A percentile compares a stretch with the other conserved stretches of the same genome.
These are phyloP conservation scores for Yarrowia alimentaria DNA, from an alignment of 805 yeast species.

Conservation along the genomic window DNA sequence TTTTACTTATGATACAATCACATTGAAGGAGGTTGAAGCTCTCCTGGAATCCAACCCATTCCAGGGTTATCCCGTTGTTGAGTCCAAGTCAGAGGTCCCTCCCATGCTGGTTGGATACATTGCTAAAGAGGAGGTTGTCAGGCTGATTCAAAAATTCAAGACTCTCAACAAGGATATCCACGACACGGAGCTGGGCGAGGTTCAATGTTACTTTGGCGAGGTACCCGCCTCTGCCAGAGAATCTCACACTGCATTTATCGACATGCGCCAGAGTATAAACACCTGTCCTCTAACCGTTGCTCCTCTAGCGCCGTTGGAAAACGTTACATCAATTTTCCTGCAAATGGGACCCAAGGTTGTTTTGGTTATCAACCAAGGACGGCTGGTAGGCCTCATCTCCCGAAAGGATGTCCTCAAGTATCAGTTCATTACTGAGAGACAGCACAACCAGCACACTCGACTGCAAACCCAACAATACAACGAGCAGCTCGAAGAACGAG, in stretches of 20 bases:
- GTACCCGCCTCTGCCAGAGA: constrained; percentile 14
- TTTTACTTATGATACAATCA: constrained; percentile 31
- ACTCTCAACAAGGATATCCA: constrained; percentile 8
- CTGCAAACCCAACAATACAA: constrained; percentile 23
- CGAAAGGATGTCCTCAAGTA: constrained; percentile 76
- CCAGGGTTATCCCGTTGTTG: constrained; percentile 43
- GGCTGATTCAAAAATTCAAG: constrained; percentile 29
- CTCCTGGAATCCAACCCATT: constrained; percentile 33
- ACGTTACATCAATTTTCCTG: constrained; percentile 64
- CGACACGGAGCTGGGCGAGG: constrained; percentile 4
- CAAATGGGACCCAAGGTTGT: constrained; percentile 78
- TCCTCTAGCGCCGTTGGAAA: constrained; percentile 54
- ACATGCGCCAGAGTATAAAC: constrained; percentile 31
- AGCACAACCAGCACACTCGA: constrained; percentile 22
- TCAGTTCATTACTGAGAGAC: constrained; percentile 31
- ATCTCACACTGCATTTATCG: constrained; percentile 12
- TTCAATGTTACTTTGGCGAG: constrained; percentile 24
- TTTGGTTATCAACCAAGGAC: constrained; percentile 60
- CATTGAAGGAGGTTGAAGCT: constrained; percentile 32
- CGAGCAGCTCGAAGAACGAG: constrained; percentile 22
- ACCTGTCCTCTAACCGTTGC: constrained; percentile 62
- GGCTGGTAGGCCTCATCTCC: constrained; percentile 71
- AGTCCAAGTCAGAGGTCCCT: constrained; percentile 26
- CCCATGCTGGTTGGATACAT: constrained; percentile 39
- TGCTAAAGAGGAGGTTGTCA: constrained; percentile 35